Evolutionary conservation across 2,329 filamentous ascomycete genomes (phyloP), one percentile per base, ranked within the genome.

Genomic region (Monosporascus sp.): DNA sequence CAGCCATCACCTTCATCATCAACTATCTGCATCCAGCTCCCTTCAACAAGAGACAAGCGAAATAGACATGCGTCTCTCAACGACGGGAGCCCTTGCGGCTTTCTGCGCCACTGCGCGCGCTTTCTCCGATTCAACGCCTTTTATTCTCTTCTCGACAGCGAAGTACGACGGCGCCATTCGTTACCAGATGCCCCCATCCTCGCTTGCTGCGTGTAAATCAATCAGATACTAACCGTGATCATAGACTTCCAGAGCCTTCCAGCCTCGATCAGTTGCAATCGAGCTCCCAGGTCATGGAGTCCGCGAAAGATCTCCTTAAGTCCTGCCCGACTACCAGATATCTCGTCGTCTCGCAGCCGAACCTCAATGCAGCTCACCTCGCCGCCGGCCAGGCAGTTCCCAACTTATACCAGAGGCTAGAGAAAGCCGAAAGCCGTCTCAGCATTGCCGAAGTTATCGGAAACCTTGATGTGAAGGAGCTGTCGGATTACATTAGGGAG

Each of bases 51-150:
- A 49, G 38, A 34, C 46, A 43, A 51, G 54, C 38, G 16, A 14
- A 48, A 26, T 7, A 48, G 31, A 52, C 60, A 86, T 86, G 83
- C 82, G 78, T 76, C 66, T 79, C 65, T 79, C 78, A 52, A 68
- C 73, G 66, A 65, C 79, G 65, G 71, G 76, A 56, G 70, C 77
- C 61, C 67, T 81, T 49, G 71, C 83, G 66, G 79, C 79, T 60
- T 71, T 83, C 64, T 77, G 82, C 61, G 78, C 81, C 56, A 77
- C 79, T 24, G 84, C 80, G 45, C 76, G 84, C 57, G 92, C 90
- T 26, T 94, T 96, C 70, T 85, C 83, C 58, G 87, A 96, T 72
- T 91, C 92, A 2, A 92, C 90, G 52, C 93, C 94, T 19, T 94
- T 96, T 72, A 82, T 96, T 68, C 76, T 97, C 61, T 87, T 95